Percentiles rank a stretch among this genome's conserved stretches.
Evolutionary conservation across 1,139 yeast genomes (phyloP).

Genomic region (Magnusiomyces sp.): DNA sequence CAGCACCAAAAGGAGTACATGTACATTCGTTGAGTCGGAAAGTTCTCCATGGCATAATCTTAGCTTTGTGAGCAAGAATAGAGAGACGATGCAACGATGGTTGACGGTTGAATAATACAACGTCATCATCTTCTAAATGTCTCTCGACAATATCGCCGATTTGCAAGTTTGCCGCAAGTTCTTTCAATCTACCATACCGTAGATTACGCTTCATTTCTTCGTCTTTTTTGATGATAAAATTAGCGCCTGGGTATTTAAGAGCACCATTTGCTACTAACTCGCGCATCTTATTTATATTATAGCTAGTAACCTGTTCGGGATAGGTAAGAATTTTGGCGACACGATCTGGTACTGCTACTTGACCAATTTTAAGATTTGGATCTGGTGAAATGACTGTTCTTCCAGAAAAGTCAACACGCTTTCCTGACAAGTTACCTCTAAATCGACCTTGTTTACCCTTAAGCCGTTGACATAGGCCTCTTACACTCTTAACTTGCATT

Average conservation of each 20-base stretch:
- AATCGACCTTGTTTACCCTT: constrained; percentile 99
- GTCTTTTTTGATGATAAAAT: constrained; percentile 72
- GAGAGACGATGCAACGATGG: constrained; percentile 95
- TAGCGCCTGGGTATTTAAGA: constrained; percentile 89
- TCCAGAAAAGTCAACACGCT: constrained; percentile 97
- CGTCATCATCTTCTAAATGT: constrained; percentile 94
- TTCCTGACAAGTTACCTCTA: constrained; percentile 95
- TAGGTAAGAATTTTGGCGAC: constrained; percentile 93
- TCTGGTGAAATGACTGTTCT: constrained; percentile 98
- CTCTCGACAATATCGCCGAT: constrained; percentile 96
- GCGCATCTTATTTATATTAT: constrained; percentile 73
- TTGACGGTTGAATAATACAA: constrained; percentile 92
- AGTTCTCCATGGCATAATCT: constrained; percentile 96
- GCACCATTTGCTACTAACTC: constrained; percentile 77
- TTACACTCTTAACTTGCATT: constrained; percentile 64
- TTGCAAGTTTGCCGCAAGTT: constrained; percentile 65
- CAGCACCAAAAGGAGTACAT: constrained; percentile 98
- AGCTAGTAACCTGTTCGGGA: constrained; percentile 90
- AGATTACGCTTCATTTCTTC: constrained; percentile 83
- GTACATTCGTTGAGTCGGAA: constrained; percentile 97
- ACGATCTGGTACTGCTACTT: constrained; percentile 96
- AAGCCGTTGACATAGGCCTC: constrained; percentile 94
- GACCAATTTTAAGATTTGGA: constrained; percentile 89
- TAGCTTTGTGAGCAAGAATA: constrained; percentile 90
- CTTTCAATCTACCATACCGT: constrained; percentile 76